These are phyloP conservation scores for Phytophthora pisi DNA, from an alignment of 352 stramenopile genomes.

Conservation along the genomic window DNA sequence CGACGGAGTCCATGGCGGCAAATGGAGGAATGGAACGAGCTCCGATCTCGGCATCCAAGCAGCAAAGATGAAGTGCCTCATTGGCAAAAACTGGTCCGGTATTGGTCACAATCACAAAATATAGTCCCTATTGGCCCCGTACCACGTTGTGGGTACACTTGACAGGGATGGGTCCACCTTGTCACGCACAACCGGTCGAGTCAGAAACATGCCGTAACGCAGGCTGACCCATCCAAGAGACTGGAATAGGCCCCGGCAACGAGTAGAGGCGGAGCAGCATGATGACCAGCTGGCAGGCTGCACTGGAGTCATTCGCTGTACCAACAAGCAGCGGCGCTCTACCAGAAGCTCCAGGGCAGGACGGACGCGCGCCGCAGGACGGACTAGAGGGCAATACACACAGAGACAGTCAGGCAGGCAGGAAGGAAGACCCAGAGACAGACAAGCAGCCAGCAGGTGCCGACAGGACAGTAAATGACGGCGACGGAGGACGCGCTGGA, in stretches of 20 bases:
- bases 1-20: constrained; percentile 24
- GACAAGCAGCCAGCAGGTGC: neutral
- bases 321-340: neutral
- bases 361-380: neutral
- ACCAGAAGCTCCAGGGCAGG: neutral
- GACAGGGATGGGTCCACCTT: neutral
- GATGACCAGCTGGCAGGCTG: constrained; percentile 28
- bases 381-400: neutral
- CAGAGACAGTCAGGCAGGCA: neutral
- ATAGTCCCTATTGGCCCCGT: neutral
- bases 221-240: neutral
- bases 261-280: constrained; percentile 31
- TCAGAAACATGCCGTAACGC: constrained; percentile 4
- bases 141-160: neutral
- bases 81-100: neutral
- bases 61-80: neutral
- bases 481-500: constrained; percentile 36
- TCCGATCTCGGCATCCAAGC: no score
- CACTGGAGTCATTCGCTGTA: constrained; percentile 18
- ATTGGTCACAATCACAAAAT: neutral
- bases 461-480: constrained; percentile 11
- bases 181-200: neutral
- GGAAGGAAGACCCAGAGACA: neutral
- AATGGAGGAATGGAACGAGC: no score
- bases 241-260: constrained; percentile 13